These are phyloP conservation scores for Magnolia kwangsiensis DNA, from an alignment of 164 flowering plant species.

Conservation along the genomic window DNA sequence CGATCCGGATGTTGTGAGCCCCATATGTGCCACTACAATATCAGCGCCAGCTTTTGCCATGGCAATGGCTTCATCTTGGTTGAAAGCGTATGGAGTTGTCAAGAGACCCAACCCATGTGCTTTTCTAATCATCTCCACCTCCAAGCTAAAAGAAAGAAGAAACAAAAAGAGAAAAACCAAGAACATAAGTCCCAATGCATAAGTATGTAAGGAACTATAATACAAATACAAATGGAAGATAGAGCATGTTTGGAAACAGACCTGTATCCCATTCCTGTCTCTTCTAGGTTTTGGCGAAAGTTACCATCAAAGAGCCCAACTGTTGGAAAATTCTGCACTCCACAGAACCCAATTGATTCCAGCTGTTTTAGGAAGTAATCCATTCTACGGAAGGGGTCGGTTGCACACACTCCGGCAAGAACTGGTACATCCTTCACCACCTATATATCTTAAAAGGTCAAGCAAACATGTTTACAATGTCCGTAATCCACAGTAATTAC, in stretches of 20 bases:
- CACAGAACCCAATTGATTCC: conserved; percentile 79
- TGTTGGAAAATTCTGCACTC: conserved; percentile 96
- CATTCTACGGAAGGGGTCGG: conserved; percentile 95
- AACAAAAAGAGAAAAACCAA: conserved; percentile 9
- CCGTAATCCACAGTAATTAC: neutral
- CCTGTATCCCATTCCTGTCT: conserved; percentile 99
- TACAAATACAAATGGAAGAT: neutral
- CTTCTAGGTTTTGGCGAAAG: conserved; percentile 94
- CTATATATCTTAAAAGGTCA: conserved; percentile 30
- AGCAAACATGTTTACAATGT: neutral
- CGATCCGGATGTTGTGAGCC: conserved; percentile 89
- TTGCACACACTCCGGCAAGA: conserved; percentile 94
- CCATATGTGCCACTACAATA: conserved; percentile 96
- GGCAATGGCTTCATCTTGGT: conserved; percentile 63
- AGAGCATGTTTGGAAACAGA: conserved; percentile 20
- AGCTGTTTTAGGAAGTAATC: conserved; percentile 76
- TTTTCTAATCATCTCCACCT: conserved; percentile 83
- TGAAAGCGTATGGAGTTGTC: conserved; percentile 96
- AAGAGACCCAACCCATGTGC: conserved; percentile 84
- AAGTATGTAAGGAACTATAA: neutral
- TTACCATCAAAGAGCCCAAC: conserved; percentile 96
- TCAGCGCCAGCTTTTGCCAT: conserved; percentile 99
- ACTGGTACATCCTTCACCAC: conserved; percentile 86
- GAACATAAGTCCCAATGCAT: neutral
- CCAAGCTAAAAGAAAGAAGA: conserved; percentile 50